Evolutionary conservation across 805 yeast species (phyloP), one percentile per base, ranked within the genome.

Genomic region (Hanseniaspora thailandica): DNA sequence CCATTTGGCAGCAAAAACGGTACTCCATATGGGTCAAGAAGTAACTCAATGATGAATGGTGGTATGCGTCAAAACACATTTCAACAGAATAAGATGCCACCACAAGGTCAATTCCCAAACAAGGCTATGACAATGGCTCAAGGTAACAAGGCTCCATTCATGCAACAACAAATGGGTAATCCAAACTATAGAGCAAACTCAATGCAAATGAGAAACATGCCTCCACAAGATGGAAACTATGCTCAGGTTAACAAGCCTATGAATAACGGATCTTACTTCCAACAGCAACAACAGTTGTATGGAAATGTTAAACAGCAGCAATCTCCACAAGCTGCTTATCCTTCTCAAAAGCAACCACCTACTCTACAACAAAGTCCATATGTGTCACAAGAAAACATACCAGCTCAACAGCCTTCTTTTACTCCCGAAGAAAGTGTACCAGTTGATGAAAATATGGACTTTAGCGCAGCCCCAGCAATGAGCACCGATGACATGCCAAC

Each of bases 41-140:
- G 66, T 47, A 73, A 70, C 55, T 61, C 75, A n/a, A 69, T 72
- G 20, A 62, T 73, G 41, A 66, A 72, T 10, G 69, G 71, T 10
- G 69, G 71, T 10, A 8, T 33, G 19, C 31, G 44, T 19, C 51
- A 55, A 45, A 4, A 40, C 22, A 23, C 19, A 22, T 45, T 38
- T 28, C 51, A 40, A 20, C 43, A 31, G 22, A 28, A 48, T 6
- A 41, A 41, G 33, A 25, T 26, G 30, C 19, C 25, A 12, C 40
- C 48, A 19, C 55, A 55, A 3, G 48, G 56, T 12, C 52, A 45
- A 48, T 38, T 26, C 23, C 51, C 47, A 26, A 34, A 19, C 36
- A 46, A 45, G 22, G 34, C 38, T n/a, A 31, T 40, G 52, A 39
- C 52, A 15, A 38, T 47, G 51, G 36, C 38, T 4, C 39, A 25